phyloP scores from a whole-genome alignment of 2,329 filamentous ascomycete species.

The Alternaria sp. region DNA sequence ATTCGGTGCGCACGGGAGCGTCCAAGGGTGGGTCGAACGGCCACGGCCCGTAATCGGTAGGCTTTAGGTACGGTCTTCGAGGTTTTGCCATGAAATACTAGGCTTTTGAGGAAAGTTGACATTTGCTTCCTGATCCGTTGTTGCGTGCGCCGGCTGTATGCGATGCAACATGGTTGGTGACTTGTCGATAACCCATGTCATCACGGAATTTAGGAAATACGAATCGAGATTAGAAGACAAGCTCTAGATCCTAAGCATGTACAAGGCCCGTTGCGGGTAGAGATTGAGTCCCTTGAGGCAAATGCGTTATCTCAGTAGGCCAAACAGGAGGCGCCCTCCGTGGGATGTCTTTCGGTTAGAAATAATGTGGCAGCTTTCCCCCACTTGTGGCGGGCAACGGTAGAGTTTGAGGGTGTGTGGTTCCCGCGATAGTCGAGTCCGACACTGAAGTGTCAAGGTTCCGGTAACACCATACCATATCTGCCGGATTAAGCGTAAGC shows the following conservation, averaged over 20 bases:
- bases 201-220: not conserved
- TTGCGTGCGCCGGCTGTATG: constrained; percentile 4
- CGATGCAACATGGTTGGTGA: not conserved
- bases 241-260: not conserved
- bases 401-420: not conserved
- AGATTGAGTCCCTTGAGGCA: not conserved
- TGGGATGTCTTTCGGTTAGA: not conserved
- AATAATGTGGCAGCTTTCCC: not conserved
- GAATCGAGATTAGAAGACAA: not conserved
- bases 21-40: constrained; percentile 19
- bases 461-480: constrained; percentile 4
- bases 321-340: not conserved
- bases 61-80: not conserved
- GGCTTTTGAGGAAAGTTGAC: not conserved
- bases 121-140: constrained; percentile 7
- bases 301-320: not conserved
- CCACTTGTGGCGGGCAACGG: not conserved
- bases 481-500: constrained; percentile 13
- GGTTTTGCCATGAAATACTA: not conserved
- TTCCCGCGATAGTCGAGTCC: constrained; percentile 1
- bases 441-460: not conserved
- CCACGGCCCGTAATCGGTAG: constrained; percentile 26
- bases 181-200: not conserved
- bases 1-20: constrained; percentile 17
- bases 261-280: not conserved